Base-by-base conservation (phyloP, 768 basidiomycete species). In the Auriculariales sp. region DNA sequence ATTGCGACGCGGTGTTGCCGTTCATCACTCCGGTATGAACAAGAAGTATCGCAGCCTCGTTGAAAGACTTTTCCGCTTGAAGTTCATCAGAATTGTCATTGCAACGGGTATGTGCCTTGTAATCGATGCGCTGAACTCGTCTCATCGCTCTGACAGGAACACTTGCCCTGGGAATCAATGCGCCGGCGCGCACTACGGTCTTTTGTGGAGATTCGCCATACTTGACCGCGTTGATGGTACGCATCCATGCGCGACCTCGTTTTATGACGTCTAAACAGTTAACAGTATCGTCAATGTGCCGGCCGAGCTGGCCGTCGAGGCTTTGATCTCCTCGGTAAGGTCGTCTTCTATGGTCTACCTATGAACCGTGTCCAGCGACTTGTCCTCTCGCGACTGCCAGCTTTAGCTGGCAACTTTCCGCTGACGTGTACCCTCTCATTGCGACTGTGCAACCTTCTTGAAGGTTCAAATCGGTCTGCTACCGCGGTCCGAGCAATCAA, bases 291-390 rank as follows among this genome's bases (percentile, higher is more conserved):
- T 10, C 82, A 84, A 69, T 81, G 80, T 52, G 73, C 79, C 39
- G 83, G 83, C 49, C 72, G 82, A 59, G 82, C 82, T 33, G 82
- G 83, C 51, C 73, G 83, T 35, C 72, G 83, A 57, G 83, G 82
- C 2, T 83, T 71, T 52, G 81, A 84, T 56, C 69, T 79, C 4
- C 66, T 79, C 0, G 82, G 83, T 5, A 80, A 79, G 48, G 81
- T 84, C 32, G 68, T 85, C 2, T 85, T 86, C 64, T 83, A 80
- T 56, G 82, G 81, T 22, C 58, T 85, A 5, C 62, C 79, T 3
- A 69, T 79, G 58, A 74, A 79, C 51, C 70, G 79, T 33, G 74
- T 81, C 3, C 75, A 81, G 53, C 73, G 81, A 25, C 64, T 86
- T 24, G 66, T 79, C 4, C 61, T 83, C 0, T 85, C 83, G 14